A percentile compares a stretch with the other conserved stretches of the same genome.
phyloP scores from a whole-genome alignment of 2,329 filamentous ascomycete species.

The Emericellopsis cladophorae region DNA sequence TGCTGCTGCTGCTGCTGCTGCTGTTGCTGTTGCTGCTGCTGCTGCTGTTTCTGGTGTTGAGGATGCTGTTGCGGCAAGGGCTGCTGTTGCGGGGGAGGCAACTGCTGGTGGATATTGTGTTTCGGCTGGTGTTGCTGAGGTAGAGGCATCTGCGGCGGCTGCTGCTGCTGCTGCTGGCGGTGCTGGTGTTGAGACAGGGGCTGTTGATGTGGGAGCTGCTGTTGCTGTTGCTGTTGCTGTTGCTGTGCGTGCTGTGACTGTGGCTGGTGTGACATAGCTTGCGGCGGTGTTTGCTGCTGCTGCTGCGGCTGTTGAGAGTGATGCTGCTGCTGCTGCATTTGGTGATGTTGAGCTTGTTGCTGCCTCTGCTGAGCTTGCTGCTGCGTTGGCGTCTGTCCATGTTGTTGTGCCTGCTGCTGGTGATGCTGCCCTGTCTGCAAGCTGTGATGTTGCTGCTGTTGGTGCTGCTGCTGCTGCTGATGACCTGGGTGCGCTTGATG shows the following conservation, averaged over 20 bases:
- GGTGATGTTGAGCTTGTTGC: conserved; percentile 13
- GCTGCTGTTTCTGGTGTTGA: conserved; percentile 14
- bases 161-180: conserved; percentile 16
- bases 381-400: conserved; percentile 7
- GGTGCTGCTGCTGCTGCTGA: conserved; percentile 14
- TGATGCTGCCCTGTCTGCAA: conserved; percentile 17
- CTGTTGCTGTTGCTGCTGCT: conserved; percentile 13
- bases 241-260: conserved; percentile 16
- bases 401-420: conserved; percentile 10
- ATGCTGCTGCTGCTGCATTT: conserved; percentile 12
- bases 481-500: conserved; percentile 10
- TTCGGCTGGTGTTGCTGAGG: conserved; percentile 16
- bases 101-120: conserved; percentile 15
- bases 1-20: conserved; percentile 4
- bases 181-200: conserved; percentile 15
- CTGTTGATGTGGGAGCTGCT: conserved; percentile 11
- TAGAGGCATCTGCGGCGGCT: conserved; percentile 11
- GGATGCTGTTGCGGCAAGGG: conserved; percentile 11
- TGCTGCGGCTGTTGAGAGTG: conserved; percentile 13
- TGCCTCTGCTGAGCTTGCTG: conserved; percentile 14
- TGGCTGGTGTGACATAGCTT: conserved; percentile 7
- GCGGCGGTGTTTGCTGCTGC: conserved; percentile 14
- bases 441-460: conserved; percentile 12
- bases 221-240: conserved; percentile 12
- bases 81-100: conserved; percentile 16